Percentiles rank a stretch among this genome's conserved stretches.
phyloP scores from a whole-genome alignment of 2,329 filamentous ascomycete species.

The Xylaria digitata region DNA sequence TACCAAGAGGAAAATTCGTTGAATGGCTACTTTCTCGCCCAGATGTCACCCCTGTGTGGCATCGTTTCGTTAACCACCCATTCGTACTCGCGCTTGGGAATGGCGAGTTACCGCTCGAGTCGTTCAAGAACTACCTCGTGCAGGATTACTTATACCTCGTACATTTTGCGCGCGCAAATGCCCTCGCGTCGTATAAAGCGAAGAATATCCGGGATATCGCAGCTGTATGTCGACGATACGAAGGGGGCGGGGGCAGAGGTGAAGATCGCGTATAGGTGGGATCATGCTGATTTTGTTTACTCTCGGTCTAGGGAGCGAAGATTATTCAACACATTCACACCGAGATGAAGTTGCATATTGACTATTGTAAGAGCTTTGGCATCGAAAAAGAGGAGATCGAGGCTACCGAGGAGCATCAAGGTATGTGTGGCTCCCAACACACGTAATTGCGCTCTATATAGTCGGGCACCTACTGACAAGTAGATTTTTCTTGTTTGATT shows the following conservation, averaged over 20 bases:
- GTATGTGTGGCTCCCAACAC: slow-evolving; percentile 53
- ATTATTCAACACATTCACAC: slow-evolving; percentile 81
- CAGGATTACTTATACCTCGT: slow-evolving; percentile 94
- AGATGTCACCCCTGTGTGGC: slow-evolving; percentile 81
- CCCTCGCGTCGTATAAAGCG: slow-evolving; percentile 86
- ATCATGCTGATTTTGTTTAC: slow-evolving; percentile 10
- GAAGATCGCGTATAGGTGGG: background rate
- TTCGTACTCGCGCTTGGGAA: slow-evolving; percentile 83
- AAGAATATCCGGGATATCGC: slow-evolving; percentile 78
- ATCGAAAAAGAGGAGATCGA: slow-evolving; percentile 79
- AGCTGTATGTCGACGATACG: slow-evolving; percentile 61
- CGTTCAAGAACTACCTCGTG: slow-evolving; percentile 88
- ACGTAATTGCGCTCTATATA: background rate
- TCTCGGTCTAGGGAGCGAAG: slow-evolving; percentile 63
- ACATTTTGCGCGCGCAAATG: slow-evolving; percentile 89
- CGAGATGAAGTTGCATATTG: slow-evolving; percentile 84
- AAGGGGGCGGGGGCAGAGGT: background rate
- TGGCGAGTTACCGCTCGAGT: slow-evolving; percentile 77
- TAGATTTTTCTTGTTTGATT: background rate
- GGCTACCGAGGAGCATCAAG: slow-evolving; percentile 77
- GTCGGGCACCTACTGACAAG: background rate
- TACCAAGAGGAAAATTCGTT: slow-evolving; percentile 76
- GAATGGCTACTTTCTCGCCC: slow-evolving; percentile 82
- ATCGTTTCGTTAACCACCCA: slow-evolving; percentile 79
- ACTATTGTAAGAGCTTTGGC: slow-evolving; percentile 85